Evolutionary conservation across 1,139 yeast species (phyloP).

Genomic region (Geotrichum klebahnii): DNA sequence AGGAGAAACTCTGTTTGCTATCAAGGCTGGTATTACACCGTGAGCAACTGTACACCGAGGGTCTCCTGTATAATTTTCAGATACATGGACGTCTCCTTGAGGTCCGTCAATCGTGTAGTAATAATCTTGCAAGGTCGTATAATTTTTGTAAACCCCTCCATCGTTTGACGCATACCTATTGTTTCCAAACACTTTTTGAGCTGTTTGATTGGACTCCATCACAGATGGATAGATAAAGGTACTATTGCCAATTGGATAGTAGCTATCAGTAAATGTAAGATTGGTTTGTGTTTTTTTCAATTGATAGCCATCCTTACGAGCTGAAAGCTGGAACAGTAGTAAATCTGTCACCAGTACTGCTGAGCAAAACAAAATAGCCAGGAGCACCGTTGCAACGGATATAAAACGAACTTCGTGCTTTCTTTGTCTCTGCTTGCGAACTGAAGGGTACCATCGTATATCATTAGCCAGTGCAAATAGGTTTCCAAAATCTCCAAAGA

Average conservation of each 20-base stretch:
- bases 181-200: conserved; percentile 6
- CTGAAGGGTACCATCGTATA: conserved; percentile 6
- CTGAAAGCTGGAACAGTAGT: conserved; percentile 6
- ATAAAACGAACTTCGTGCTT: background rate
- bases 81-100: background rate
- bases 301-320: background rate
- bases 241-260: background rate
- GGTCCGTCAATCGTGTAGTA: conserved; percentile 6
- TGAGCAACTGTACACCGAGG: conserved; percentile 8
- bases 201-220: conserved; percentile 1
- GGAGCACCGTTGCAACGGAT: background rate
- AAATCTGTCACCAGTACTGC: conserved; percentile 8
- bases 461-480: conserved; percentile 3
- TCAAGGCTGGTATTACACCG: background rate
- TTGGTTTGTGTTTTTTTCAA: background rate
- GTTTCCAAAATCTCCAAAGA: conserved; percentile 7
- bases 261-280: background rate
- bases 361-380: background rate
- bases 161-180: background rate
- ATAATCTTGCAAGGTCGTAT: background rate
- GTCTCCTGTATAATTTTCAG: background rate
- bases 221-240: background rate
- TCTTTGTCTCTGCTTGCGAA: background rate
- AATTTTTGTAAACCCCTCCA: background rate
- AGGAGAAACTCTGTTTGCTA: background rate